Conservation (phyloP, 352 stramenopile genomes). For the Globisporangium nunn region DNA sequence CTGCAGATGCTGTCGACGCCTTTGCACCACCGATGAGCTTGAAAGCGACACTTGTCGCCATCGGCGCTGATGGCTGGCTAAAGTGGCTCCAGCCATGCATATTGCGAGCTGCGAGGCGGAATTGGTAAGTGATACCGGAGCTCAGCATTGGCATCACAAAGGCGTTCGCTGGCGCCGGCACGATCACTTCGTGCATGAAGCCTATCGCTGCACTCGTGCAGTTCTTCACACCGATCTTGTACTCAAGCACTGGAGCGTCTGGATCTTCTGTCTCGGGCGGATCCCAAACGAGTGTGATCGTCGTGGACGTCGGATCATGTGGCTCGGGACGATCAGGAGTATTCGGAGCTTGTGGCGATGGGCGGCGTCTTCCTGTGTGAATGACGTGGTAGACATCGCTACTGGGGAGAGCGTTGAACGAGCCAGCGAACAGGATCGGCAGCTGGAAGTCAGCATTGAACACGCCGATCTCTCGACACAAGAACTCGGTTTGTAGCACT, state of each 20-base stretch:
- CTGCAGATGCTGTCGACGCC: neutral
- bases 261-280: constrained; percentile 16
- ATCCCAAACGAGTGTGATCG: constrained; percentile 44
- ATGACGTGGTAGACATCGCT: constrained; percentile 81
- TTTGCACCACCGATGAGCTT: constrained; percentile 8
- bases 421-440: constrained; percentile 71
- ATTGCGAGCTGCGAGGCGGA: constrained; percentile 69
- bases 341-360: constrained; percentile 30
- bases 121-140: constrained; percentile 80
- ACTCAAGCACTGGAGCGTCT: constrained; percentile 31
- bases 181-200: constrained; percentile 45
- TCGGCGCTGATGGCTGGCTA: constrained; percentile 54
- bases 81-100: constrained; percentile 58
- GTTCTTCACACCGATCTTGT: constrained; percentile 57
- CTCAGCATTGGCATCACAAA: constrained; percentile 56
- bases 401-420: constrained; percentile 74
- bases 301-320: constrained; percentile 32
- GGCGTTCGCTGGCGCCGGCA: constrained; percentile 8
- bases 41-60: constrained; percentile 29
- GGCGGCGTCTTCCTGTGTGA: constrained; percentile 43
- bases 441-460: constrained; percentile 85
- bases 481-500: constrained; percentile 57
- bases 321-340: constrained; percentile 29
- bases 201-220: constrained; percentile 43
- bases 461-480: constrained; percentile 51